Evolutionary conservation across 75 land plant genomes (phyloP).

Genomic region (Cunninghamia lanceolata): DNA sequence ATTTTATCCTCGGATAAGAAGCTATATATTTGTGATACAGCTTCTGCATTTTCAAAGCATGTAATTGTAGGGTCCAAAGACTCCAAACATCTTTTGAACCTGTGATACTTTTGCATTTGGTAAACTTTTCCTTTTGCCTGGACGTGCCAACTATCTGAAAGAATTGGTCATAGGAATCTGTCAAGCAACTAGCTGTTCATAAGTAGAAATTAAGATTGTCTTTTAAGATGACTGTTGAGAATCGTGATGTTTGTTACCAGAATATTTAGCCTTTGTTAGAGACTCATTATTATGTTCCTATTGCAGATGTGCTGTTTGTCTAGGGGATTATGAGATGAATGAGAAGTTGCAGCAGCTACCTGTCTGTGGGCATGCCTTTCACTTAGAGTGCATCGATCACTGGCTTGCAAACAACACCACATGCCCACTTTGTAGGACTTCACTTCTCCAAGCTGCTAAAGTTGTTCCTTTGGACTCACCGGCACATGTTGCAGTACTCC

Average conservation of each 20-base stretch:
- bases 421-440: slow-evolving; percentile 82
- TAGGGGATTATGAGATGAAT: slow-evolving; percentile 68
- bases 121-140: not conserved
- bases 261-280: not conserved
- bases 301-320: slow-evolving; percentile 78
- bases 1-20: not conserved
- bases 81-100: not conserved
- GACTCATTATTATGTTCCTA: not conserved
- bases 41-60: not conserved
- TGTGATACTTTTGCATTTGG: not conserved
- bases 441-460: slow-evolving; percentile 38
- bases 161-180: not conserved
- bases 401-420: slow-evolving; percentile 77
- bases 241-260: not conserved
- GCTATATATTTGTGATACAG: not conserved
- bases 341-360: slow-evolving; percentile 76
- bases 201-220: not conserved
- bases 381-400: slow-evolving; percentile 77
- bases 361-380: slow-evolving; percentile 75
- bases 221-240: not conserved
- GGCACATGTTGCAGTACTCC: not conserved
- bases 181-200: not conserved
- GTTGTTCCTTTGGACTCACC: slow-evolving; percentile 22
- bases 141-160: not conserved
- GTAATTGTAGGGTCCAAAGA: not conserved